A percentile compares a stretch with the other conserved stretches of the same genome.
Conservation (phyloP, 2,329 filamentous ascomycete species). For the Cryphonectria japonica region DNA sequence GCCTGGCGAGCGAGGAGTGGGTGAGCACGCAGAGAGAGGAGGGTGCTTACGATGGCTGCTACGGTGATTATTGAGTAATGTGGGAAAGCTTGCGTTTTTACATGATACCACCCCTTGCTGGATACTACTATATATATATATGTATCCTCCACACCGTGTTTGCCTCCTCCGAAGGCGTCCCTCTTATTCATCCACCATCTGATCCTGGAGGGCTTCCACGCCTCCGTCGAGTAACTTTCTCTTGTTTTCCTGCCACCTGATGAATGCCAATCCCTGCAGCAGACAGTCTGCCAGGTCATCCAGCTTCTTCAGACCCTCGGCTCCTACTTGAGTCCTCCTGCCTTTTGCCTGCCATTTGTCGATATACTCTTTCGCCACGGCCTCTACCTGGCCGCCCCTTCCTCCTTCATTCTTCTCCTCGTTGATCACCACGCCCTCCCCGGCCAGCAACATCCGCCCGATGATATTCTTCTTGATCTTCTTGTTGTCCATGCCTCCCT, state of each 20-base stretch:
- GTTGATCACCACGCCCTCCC: constrained; percentile 35
- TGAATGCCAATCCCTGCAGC: constrained; percentile 76
- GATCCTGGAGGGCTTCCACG: constrained; percentile 33
- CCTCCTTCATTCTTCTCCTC: constrained; percentile 32
- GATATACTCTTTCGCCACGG: constrained; percentile 42
- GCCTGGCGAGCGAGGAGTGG: constrained; percentile 64
- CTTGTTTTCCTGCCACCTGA: constrained; percentile 72
- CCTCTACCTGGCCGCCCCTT: constrained; percentile 36
- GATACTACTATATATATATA: neutral
- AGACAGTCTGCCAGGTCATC: constrained; percentile 83
- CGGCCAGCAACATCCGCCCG: constrained; percentile 52
- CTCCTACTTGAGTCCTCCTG: constrained; percentile 29
- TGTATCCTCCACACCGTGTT: neutral
- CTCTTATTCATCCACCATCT: constrained; percentile 24
- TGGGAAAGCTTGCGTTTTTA: neutral
- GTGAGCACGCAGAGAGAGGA: constrained; percentile 65
- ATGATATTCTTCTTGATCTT: constrained; percentile 68
- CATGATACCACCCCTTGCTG: constrained; percentile 25
- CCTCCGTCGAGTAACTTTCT: constrained; percentile 39
- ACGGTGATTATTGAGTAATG: constrained; percentile 46
- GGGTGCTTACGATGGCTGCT: constrained; percentile 59
- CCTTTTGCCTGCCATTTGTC: constrained; percentile 31
- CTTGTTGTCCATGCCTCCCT: constrained; percentile 50
- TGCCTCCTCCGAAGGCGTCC: neutral
- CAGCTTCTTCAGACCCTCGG: constrained; percentile 58